A percentile compares a stretch with the other conserved stretches of the same genome.
phyloP scores from a whole-genome alignment of 2,329 filamentous ascomycete species.

The Apiospora koreana region DNA sequence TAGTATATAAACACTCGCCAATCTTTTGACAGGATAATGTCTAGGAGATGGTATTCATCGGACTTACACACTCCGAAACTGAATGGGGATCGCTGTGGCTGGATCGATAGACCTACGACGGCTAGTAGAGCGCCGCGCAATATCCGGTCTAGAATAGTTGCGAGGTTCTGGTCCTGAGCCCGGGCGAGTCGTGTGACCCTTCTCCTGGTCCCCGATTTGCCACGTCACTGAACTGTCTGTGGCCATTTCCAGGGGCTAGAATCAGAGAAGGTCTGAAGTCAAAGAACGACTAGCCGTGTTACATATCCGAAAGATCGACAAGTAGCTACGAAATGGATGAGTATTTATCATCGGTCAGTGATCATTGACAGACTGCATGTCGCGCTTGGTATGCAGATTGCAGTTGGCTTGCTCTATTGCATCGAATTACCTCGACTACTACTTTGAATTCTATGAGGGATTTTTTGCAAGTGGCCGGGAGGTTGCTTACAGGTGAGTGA shows the following conservation, averaged over 20 bases:
- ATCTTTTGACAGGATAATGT: slow-evolving; percentile 36
- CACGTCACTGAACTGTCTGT: not conserved
- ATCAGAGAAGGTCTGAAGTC: not conserved
- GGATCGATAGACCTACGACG: slow-evolving; percentile 22
- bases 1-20: slow-evolving; percentile 28
- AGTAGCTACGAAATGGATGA: not conserved
- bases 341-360: not conserved
- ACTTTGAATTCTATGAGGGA: not conserved
- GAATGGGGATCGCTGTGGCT: not conserved
- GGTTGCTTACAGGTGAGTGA: not conserved
- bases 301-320: not conserved
- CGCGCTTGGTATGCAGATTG: not conserved
- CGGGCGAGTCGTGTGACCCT: not conserved
- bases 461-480: not conserved
- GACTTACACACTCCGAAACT: slow-evolving; percentile 2
- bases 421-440: not conserved
- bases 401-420: not conserved
- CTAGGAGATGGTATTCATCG: not conserved
- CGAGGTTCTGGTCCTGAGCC: not conserved
- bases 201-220: not conserved
- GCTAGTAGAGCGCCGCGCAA: not conserved
- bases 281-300: not conserved
- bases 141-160: not conserved
- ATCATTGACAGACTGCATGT: not conserved
- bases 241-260: not conserved